A percentile compares a stretch with the other conserved stretches of the same genome.
These are phyloP conservation scores for Fusarium sp. DNA, from an alignment of 2,329 filamentous ascomycete genomes.

Conservation along the genomic window DNA sequence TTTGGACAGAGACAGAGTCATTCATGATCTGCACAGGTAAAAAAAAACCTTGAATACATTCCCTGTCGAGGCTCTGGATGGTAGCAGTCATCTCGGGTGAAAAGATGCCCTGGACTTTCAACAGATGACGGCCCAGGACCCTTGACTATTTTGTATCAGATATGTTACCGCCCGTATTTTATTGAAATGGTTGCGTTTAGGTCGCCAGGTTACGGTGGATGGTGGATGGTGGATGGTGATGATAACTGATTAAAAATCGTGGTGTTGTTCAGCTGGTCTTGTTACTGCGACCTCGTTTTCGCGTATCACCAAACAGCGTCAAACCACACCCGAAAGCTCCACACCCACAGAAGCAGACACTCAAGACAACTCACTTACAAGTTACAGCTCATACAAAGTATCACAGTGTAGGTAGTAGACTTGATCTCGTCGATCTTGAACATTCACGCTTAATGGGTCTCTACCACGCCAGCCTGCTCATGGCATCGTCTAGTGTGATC, in stretches of 20 bases:
- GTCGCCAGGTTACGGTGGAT: slow-evolving; percentile 13
- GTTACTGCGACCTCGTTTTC: slow-evolving; percentile 24
- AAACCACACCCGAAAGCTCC: slow-evolving; percentile 19
- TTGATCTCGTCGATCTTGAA: slow-evolving; percentile 9
- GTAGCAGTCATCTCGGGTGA: slow-evolving; percentile 9
- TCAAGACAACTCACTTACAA: slow-evolving; percentile 2
- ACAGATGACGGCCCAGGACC: slow-evolving; percentile 35
- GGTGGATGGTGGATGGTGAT: slow-evolving; percentile 13
- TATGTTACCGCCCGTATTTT: slow-evolving; percentile 28
- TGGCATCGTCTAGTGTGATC: slow-evolving; percentile 27
- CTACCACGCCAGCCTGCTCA: slow-evolving; percentile 31
- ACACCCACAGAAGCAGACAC: slow-evolving; percentile 9
- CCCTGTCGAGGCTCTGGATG: slow-evolving; percentile 5
- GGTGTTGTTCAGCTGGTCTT: slow-evolving; percentile 32
- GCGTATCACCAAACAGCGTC: slow-evolving; percentile 20
- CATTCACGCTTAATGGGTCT: slow-evolving; percentile 2
- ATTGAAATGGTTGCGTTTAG: slow-evolving; percentile 13
- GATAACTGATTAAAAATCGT: not conserved
- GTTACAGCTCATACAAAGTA: slow-evolving; percentile 6
- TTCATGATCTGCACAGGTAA: slow-evolving; percentile 39
- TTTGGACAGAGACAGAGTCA: slow-evolving; percentile 17
- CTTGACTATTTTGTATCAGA: slow-evolving; percentile 22
- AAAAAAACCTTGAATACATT: slow-evolving; percentile 17
- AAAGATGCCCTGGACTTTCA: not conserved
- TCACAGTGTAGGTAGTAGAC: not conserved